Evolutionary conservation across 2,329 filamentous ascomycete genomes (phyloP), one percentile per base, ranked within the genome.

Genomic region (Didymella pinodella): DNA sequence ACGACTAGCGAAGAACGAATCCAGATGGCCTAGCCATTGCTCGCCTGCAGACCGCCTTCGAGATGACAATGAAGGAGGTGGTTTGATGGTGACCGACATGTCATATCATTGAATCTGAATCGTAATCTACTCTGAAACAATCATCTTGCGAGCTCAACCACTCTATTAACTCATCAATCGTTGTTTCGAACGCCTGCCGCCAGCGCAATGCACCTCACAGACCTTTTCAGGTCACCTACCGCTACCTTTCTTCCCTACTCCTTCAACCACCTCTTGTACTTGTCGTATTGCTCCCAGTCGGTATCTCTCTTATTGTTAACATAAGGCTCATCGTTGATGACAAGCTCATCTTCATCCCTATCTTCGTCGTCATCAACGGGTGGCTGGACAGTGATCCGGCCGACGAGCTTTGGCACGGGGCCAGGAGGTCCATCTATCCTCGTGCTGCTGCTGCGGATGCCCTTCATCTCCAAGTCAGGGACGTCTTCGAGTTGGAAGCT

Each of bases 71-170:
- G 89, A 88, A 79, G 83, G 79, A 84, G 84, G 83, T 84, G 87
- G 89, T 93, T 93, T 94, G 90, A 93, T 89, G 89, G 88, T 86
- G 88, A 92, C 90, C 83, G 63, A 93, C 89, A 94, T 84, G 31
- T 32, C 11, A 12, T 36, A 7, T 16, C 40, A 40, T 20, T 18
- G 1, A 36, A 36, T 36, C 16, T 8, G 11, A n/a, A 8, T 36
- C n/a, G 7, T 22, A 22, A 22, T 22, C 1, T 22, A 22, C 22
- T 22, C 3, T 22, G 22, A 22, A 22, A 22, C 22, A 22, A 22
- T 22, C 22, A 22, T 22, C 22, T 3, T 22, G 22, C 22, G 22
- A 22, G 22, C 22, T 22, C 22, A 22, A 22, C 22, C 22, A 3
- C 3, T 22, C 22, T 22, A 22, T 22, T 22, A 22, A 22, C 22